Base-by-base conservation (phyloP, 106 monocot genomes). In the Dendrobium huoshanense region DNA sequence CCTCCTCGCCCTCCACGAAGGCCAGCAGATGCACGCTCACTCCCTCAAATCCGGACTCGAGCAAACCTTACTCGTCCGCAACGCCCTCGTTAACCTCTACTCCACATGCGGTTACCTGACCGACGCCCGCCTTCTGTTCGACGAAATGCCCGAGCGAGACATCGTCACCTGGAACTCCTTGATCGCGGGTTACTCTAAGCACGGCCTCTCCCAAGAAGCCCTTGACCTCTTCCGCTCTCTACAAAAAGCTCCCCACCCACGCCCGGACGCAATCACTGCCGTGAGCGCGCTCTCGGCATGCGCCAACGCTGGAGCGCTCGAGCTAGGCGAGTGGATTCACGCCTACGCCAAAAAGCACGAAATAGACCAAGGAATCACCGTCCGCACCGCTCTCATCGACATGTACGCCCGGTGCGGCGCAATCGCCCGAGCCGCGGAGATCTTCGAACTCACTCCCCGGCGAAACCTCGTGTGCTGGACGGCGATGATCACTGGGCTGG, bases 351-450 rank as follows among this genome's bases (percentile, higher is more conserved):
- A 24, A 80, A 77, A 70, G 2, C 49, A 43, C 4, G 86, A 78
- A 83, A 54, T 78, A 83, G 80, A 15, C 68, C 81, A 70, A 72
- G 40, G 6, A 68, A 77, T 51, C 80, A 90, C 75, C 61, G 87
- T 83, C 29, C 75, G 81, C 7, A 94, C 90, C 85, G 88, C 91
- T 22, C 67, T 94, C 72, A 91, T 94, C 41, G 81, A 81, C 51
- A 84, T 88, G 83, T 91, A 94, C 73, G 84, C 89, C 2, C 86
- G 79, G 75, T 94, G 94, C 80, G 94, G 94, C 27, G 79, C 67
- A 56, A 82, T 91, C 33, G 59, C 67, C 11, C 65, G 45, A 51
- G 86, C 89, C 31, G 75, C 68, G 41, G 79, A 85, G 78, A 75
- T 85, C 2, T 89, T 91, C 72, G 22, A 80, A 10, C 86, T 91